phyloP scores from a whole-genome alignment of 208 protist species.

The Leishmania major region DNA sequence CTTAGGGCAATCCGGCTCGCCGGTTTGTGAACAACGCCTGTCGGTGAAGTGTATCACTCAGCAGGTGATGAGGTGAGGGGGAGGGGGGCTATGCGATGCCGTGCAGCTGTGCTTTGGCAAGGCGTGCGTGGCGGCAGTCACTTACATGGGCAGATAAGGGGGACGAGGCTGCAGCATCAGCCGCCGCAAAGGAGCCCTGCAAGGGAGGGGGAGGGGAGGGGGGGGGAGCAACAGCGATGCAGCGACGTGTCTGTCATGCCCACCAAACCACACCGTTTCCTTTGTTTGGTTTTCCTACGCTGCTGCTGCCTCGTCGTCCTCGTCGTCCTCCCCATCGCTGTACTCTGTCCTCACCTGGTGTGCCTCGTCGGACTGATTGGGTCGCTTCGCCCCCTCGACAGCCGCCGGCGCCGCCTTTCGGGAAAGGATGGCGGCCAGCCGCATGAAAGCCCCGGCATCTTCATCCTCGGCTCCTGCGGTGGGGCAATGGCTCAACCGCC shows the following conservation, averaged over 20 bases:
- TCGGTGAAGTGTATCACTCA: not conserved
- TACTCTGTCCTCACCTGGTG: not conserved
- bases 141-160: not conserved
- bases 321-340: not conserved
- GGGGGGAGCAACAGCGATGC: not conserved
- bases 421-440: slow-evolving; percentile 18
- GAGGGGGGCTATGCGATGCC: not conserved
- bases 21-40: not conserved
- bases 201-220: not conserved
- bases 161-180: not conserved
- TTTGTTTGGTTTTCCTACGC: not conserved
- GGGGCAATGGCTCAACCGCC: slow-evolving; percentile 13
- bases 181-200: not conserved
- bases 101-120: not conserved
- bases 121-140: not conserved
- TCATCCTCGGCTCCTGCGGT: slow-evolving; percentile 7
- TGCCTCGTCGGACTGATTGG: not conserved
- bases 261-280: not conserved
- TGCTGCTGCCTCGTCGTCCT: not conserved
- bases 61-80: not conserved
- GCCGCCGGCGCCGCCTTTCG: not conserved
- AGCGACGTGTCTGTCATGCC: not conserved
- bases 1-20: not conserved
- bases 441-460: slow-evolving; percentile 37
- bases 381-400: not conserved